phyloP scores from a whole-genome alignment of 495 filamentous ascomycete species.

The Lophiotrema nucula region DNA sequence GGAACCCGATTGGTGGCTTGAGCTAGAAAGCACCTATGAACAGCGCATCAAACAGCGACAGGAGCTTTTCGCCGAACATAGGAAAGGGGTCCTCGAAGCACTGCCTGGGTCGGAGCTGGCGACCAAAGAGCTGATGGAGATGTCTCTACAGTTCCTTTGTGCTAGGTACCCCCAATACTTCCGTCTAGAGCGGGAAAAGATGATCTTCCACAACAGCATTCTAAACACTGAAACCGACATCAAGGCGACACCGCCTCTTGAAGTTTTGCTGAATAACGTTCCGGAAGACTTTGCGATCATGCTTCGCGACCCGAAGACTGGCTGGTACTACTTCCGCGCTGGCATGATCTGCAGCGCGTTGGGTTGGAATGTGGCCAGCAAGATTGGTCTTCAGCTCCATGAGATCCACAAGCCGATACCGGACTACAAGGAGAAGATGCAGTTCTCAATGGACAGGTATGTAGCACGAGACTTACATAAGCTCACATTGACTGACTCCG shows the following conservation, averaged over 20 bases:
- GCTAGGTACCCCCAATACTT: slow-evolving; percentile 82
- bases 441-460: slow-evolving; percentile 80
- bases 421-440: slow-evolving; percentile 90
- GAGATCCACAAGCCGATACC: slow-evolving; percentile 78
- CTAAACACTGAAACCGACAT: slow-evolving; percentile 64
- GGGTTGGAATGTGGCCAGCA: slow-evolving; percentile 76
- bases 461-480: slow-evolving; percentile 14
- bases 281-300: slow-evolving; percentile 88
- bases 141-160: slow-evolving; percentile 75
- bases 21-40: slow-evolving; percentile 76
- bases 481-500: not conserved
- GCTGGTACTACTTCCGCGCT: slow-evolving; percentile 73
- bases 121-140: slow-evolving; percentile 90
- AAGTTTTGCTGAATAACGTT: slow-evolving; percentile 75
- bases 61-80: slow-evolving; percentile 63
- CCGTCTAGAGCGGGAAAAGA: slow-evolving; percentile 56
- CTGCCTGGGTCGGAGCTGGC: slow-evolving; percentile 79
- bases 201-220: slow-evolving; percentile 68
- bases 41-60: slow-evolving; percentile 69
- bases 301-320: slow-evolving; percentile 67
- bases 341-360: slow-evolving; percentile 76
- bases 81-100: slow-evolving; percentile 61
- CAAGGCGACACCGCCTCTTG: slow-evolving; percentile 62
- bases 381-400: slow-evolving; percentile 69
- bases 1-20: slow-evolving; percentile 88